phyloP scores from a whole-genome alignment of 108 stramenopile genomes.

The Skeletonema menzelii region DNA sequence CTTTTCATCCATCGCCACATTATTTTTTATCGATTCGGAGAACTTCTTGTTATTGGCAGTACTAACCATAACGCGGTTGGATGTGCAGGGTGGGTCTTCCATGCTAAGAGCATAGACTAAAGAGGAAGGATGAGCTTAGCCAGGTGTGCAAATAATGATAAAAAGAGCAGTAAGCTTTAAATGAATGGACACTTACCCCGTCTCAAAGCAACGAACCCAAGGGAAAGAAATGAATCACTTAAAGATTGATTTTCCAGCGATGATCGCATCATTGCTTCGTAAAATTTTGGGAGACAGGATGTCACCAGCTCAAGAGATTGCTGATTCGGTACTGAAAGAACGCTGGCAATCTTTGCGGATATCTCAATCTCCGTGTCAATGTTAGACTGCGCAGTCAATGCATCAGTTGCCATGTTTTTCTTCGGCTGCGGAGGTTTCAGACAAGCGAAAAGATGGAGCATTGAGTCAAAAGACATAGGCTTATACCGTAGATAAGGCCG shows the following conservation, averaged over 20 bases:
- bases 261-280: constrained; percentile 27
- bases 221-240: constrained; percentile 26
- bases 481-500: constrained; percentile 71
- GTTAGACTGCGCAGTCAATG: not conserved
- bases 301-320: constrained; percentile 24
- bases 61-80: constrained; percentile 7
- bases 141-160: not conserved
- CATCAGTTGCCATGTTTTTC: not conserved
- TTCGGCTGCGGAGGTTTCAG: constrained; percentile 17
- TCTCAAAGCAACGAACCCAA: constrained; percentile 34
- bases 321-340: constrained; percentile 45
- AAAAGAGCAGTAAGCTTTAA: not conserved
- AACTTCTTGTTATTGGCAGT: constrained; percentile 2
- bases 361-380: constrained; percentile 31
- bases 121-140: not conserved
- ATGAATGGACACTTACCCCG: constrained; percentile 18
- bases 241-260: constrained; percentile 8
- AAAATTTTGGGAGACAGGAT: constrained; percentile 24
- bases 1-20: constrained; percentile 4
- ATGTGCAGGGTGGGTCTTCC: constrained; percentile 2
- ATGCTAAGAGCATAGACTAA: constrained; percentile 24
- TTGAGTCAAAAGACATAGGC: constrained; percentile 33
- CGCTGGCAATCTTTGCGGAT: constrained; percentile 19
- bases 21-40: not conserved
- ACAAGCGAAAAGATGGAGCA: constrained; percentile 29